Evolutionary conservation across 768 basidiomycete species (phyloP).

Genomic region (Kwoniella sp.): DNA sequence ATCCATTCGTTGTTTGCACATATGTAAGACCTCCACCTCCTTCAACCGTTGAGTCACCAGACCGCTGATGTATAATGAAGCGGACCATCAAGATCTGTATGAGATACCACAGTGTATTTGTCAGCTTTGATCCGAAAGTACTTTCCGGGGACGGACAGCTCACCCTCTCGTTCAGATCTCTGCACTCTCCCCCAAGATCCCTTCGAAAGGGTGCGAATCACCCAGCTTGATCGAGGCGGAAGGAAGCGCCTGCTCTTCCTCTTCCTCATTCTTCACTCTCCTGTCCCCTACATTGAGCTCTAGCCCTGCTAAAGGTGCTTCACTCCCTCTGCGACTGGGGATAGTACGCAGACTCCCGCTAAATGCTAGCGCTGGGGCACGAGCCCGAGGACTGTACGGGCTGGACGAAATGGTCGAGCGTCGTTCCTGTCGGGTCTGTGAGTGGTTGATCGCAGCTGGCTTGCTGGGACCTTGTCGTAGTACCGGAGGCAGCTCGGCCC

Average conservation of each 20-base stretch:
- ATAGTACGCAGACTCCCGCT: conserved; percentile 5
- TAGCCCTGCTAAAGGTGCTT: not conserved
- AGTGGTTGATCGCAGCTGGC: not conserved
- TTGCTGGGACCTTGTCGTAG: not conserved
- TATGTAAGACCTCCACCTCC: too few relatives aligned
- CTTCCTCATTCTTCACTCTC: not conserved
- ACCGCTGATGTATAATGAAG: not conserved
- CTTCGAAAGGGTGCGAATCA: conserved; percentile 23
- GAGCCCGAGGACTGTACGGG: conserved; percentile 24
- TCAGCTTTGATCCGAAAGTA: not conserved
- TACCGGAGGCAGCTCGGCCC: not conserved
- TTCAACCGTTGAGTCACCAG: too few relatives aligned
- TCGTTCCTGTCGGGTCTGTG: conserved; percentile 15
- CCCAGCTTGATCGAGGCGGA: conserved; percentile 20
- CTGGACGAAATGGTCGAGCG: conserved; percentile 10
- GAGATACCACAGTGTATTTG: not conserved
- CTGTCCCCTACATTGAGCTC: conserved; percentile 7
- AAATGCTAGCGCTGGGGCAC: not conserved
- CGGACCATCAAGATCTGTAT: not conserved
- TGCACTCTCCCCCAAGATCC: conserved; percentile 2
- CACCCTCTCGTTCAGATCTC: not conserved
- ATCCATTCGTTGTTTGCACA: too few relatives aligned
- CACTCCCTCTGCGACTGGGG: conserved; percentile 10
- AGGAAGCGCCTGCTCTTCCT: conserved; percentile 14
- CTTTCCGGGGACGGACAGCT: too few relatives aligned